A percentile compares a stretch with the other conserved stretches of the same genome.
Evolutionary conservation across 441 rosid genomes (phyloP).

Genomic region (Erodium texanum): DNA sequence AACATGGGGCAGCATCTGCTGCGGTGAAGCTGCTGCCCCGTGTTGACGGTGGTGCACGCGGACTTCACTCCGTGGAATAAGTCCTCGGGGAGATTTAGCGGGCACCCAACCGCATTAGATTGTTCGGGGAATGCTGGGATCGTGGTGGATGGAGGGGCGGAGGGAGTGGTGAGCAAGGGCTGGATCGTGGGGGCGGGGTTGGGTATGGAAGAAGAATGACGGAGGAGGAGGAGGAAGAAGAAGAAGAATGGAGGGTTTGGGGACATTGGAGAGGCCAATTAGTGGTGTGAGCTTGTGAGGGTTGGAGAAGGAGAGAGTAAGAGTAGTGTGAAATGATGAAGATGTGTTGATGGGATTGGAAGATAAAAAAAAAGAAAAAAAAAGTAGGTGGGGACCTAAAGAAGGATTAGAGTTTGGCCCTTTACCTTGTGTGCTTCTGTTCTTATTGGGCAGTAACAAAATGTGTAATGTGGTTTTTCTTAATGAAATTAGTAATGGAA

Average conservation of each 20-base stretch:
- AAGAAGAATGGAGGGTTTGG: background rate
- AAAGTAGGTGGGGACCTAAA: too few relatives aligned
- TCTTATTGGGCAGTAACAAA: too few relatives aligned
- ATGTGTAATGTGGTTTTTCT: too few relatives aligned
- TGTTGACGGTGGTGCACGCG: constrained; percentile 30
- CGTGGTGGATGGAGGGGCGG: constrained; percentile 30
- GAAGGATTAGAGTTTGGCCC: too few relatives aligned
- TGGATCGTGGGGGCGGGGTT: background rate
- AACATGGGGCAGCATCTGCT: constrained; percentile 79
- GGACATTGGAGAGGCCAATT: background rate
- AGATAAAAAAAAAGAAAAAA: too few relatives aligned
- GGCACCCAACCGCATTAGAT: constrained; percentile 55
- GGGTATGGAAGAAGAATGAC: background rate
- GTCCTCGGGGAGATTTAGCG: constrained; percentile 53
- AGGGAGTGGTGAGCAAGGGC: constrained; percentile 17
- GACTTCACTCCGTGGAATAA: constrained; percentile 51
- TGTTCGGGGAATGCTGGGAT: constrained; percentile 94
- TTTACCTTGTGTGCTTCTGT: too few relatives aligned
- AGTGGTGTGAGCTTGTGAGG: too few relatives aligned
- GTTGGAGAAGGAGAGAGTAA: too few relatives aligned
- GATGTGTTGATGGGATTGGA: too few relatives aligned
- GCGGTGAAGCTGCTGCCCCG: constrained; percentile 30
- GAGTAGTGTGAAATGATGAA: too few relatives aligned
- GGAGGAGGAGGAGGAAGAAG: background rate
- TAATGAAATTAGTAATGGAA: too few relatives aligned